phyloP scores from a whole-genome alignment of 768 basidiomycete species.

The Clavulina sp. region DNA sequence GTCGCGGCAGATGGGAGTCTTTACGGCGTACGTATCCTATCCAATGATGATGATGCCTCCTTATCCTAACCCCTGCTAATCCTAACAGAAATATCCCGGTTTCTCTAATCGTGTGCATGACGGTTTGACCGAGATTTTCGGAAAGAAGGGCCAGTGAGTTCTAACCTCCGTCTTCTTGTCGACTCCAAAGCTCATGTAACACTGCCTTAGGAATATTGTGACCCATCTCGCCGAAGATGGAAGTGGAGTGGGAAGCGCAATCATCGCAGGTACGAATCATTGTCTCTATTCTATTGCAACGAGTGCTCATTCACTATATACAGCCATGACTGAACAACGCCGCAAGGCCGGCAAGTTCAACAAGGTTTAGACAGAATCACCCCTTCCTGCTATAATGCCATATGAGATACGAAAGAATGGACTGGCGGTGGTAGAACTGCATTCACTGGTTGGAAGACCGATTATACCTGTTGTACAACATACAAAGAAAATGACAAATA shows the following conservation, averaged over 20 bases:
- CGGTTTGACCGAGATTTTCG: constrained; percentile 86
- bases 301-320: background rate
- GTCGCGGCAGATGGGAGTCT: constrained; percentile 91
- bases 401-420: too few species aligned
- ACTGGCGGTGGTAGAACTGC: too few species aligned
- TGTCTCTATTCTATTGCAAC: background rate
- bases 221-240: constrained; percentile 82
- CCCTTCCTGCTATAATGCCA: too few species aligned
- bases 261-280: constrained; percentile 57
- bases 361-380: constrained; percentile 11
- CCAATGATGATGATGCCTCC: background rate
- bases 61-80: background rate
- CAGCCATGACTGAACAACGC: constrained; percentile 81
- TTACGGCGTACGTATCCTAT: constrained; percentile 53
- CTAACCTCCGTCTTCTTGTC: background rate
- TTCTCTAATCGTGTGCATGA: constrained; percentile 88
- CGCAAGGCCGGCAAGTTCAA: constrained; percentile 38
- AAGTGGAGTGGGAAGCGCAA: constrained; percentile 89
- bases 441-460: too few species aligned
- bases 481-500: too few species aligned
- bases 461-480: too few species aligned
- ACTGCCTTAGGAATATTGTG: constrained; percentile 35
- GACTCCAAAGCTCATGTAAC: background rate
- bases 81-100: constrained; percentile 82
- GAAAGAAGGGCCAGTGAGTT: constrained; percentile 77